These are phyloP conservation scores for Trematosphaeria pertusa DNA, from an alignment of 2,329 filamentous ascomycete species.

Conservation along the genomic window DNA sequence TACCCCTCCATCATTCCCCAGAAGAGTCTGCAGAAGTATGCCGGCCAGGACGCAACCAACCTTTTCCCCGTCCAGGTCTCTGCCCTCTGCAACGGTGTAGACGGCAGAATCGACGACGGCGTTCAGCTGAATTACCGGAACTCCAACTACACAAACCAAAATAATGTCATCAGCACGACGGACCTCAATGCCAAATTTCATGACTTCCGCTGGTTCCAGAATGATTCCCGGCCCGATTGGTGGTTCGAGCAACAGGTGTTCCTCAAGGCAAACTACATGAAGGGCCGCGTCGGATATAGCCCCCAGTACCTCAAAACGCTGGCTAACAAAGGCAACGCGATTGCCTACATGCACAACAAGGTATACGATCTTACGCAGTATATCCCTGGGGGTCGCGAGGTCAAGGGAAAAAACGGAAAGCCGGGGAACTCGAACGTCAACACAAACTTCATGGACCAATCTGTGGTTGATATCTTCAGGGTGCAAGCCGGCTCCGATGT, in stretches of 20 bases:
- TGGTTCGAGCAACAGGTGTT: conserved; percentile 86
- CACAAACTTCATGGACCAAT: conserved; percentile 80
- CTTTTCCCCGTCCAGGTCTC: conserved; percentile 96
- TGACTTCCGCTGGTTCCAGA: conserved; percentile 86
- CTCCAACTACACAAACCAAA: conserved; percentile 75
- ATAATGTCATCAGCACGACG: conserved; percentile 67
- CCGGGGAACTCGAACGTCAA: conserved; percentile 55
- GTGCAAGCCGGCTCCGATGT: conserved; percentile 78
- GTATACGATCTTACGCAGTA: conserved; percentile 94
- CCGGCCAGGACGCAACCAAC: conserved; percentile 82
- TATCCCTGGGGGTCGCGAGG: conserved; percentile 72
- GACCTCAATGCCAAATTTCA: conserved; percentile 85
- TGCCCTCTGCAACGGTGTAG: conserved; percentile 81
- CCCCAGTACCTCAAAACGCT: conserved; percentile 76
- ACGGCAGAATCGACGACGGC: conserved; percentile 70
- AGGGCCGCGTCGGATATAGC: conserved; percentile 87
- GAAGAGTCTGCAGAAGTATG: conserved; percentile 77
- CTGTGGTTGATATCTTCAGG: conserved; percentile 79
- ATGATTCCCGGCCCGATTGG: conserved; percentile 88
- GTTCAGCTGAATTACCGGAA: conserved; percentile 86
- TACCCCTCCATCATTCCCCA: conserved; percentile 73
- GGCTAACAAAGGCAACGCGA: conserved; percentile 67
- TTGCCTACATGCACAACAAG: conserved; percentile 78
- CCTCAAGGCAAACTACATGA: conserved; percentile 79
- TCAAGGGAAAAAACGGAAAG: conserved; percentile 59